phyloP scores from a whole-genome alignment of 2,329 filamentous ascomycete species.

The Waltergamsia citrina region DNA sequence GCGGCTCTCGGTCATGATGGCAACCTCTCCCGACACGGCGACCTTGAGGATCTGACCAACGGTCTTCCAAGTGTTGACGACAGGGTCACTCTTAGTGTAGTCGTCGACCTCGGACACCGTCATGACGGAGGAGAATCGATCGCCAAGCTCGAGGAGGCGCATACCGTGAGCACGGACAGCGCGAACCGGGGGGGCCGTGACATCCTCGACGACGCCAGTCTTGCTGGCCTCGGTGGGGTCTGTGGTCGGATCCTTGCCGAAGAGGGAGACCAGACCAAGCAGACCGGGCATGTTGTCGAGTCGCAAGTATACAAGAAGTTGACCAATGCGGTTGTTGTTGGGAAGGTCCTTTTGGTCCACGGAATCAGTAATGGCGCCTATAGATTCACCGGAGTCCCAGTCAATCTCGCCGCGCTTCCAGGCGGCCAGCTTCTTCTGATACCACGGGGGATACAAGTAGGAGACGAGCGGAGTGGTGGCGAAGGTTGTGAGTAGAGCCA shows the following conservation, averaged over 20 bases:
- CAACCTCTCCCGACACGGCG: slow-evolving; percentile 71
- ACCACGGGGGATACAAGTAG: slow-evolving; percentile 61
- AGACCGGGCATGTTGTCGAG: slow-evolving; percentile 17
- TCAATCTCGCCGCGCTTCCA: slow-evolving; percentile 80
- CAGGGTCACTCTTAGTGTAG: slow-evolving; percentile 62
- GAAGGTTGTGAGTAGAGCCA: slow-evolving; percentile 84
- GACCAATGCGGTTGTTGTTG: slow-evolving; percentile 4
- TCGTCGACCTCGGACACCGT: slow-evolving; percentile 77
- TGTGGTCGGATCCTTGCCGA: slow-evolving; percentile 44
- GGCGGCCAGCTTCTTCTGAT: slow-evolving; percentile 40
- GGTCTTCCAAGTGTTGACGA: slow-evolving; percentile 84
- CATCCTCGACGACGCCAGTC: slow-evolving; percentile 8
- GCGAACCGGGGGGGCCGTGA: slow-evolving; percentile 4
- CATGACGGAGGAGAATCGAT: slow-evolving; percentile 94
- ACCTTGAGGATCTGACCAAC: slow-evolving; percentile 80
- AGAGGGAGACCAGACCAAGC: slow-evolving; percentile 40
- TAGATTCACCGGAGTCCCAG: slow-evolving; percentile 48
- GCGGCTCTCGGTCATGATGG: slow-evolving; percentile 66
- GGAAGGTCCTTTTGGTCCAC: background rate
- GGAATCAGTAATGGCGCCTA: background rate
- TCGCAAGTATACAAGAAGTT: slow-evolving; percentile 12
- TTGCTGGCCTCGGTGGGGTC: slow-evolving; percentile 8
- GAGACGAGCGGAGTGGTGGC: slow-evolving; percentile 69
- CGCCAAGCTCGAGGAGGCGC: slow-evolving; percentile 78
- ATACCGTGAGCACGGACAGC: slow-evolving; percentile 69